Evolutionary conservation across 805 yeast species (phyloP).

Genomic region (Wickerhamomyces ciferrii): DNA sequence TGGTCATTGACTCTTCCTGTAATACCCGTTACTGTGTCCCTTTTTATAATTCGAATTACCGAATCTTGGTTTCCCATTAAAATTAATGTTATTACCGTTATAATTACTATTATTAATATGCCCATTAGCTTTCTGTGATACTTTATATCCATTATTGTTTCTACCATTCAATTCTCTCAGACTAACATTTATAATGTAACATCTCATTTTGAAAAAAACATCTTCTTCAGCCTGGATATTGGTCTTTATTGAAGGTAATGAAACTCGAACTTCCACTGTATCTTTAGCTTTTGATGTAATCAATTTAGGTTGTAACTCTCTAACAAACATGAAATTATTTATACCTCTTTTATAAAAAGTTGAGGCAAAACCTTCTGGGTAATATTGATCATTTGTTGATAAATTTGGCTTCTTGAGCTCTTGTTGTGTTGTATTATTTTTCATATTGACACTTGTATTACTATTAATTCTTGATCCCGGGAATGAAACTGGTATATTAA

Average conservation of each 20-base stretch:
- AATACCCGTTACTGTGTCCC: not conserved
- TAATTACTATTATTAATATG: too few species aligned
- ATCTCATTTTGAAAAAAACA: conserved; percentile 25
- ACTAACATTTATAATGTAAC: conserved; percentile 37
- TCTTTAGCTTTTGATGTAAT: conserved; percentile 32
- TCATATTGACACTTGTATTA: not conserved
- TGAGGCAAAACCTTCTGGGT: conserved; percentile 46
- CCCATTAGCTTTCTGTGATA: not conserved
- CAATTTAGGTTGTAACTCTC: conserved; percentile 43
- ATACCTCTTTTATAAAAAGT: conserved; percentile 42
- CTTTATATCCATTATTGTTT: conserved; percentile 10
- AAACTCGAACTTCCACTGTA: conserved; percentile 36
- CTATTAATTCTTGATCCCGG: not conserved
- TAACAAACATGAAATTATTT: conserved; percentile 46
- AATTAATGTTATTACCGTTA: not conserved
- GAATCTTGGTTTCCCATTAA: not conserved
- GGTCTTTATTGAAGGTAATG: conserved; percentile 30
- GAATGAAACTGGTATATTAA: conserved; percentile 5
- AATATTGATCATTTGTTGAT: conserved; percentile 4
- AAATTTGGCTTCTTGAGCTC: not conserved
- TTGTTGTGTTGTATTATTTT: not conserved
- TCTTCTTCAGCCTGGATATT: conserved; percentile 19
- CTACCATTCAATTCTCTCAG: conserved; percentile 35
- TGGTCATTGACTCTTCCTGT: not conserved
- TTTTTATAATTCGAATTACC: not conserved